Percentiles rank a stretch among this genome's conserved stretches.
Conservation (phyloP, 768 basidiomycete genomes). For the Russula foetens region DNA sequence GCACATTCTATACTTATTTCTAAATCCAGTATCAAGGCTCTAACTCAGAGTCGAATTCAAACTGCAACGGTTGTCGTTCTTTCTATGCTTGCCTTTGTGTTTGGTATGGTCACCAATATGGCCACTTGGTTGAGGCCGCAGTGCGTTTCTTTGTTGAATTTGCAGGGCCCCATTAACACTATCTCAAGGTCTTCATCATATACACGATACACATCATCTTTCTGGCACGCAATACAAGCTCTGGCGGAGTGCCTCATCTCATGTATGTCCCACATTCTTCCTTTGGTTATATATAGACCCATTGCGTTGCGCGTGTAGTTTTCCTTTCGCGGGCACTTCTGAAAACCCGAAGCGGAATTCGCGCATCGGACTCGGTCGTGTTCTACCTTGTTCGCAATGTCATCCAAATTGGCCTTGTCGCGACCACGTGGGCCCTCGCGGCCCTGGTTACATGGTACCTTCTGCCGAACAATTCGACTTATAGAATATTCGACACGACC, state of each 20-base stretch:
- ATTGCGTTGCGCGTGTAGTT: background rate
- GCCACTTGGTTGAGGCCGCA: fast-evolving
- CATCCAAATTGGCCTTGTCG: background rate
- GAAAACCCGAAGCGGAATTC: background rate
- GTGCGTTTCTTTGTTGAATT: background rate
- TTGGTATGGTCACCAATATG: background rate
- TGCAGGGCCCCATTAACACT: background rate
- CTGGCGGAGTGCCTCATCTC: background rate
- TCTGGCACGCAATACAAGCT: background rate
- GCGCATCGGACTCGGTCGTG: background rate
- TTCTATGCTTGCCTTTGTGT: background rate
- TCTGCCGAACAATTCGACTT: background rate
- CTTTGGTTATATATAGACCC: background rate
- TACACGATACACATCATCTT: background rate
- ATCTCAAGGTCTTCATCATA: background rate
- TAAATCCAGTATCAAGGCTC: background rate
- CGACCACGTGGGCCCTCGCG: background rate
- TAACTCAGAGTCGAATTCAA: background rate
- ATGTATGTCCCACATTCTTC: background rate
- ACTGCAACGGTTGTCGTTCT: background rate
- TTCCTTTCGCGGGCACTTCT: background rate
- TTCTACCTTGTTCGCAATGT: background rate
- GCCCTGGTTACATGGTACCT: background rate
- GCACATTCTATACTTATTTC: background rate
- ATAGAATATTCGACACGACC: background rate